Evolutionary conservation across 2,329 filamentous ascomycete species (phyloP).

Genomic region (Amphichorda felina): DNA sequence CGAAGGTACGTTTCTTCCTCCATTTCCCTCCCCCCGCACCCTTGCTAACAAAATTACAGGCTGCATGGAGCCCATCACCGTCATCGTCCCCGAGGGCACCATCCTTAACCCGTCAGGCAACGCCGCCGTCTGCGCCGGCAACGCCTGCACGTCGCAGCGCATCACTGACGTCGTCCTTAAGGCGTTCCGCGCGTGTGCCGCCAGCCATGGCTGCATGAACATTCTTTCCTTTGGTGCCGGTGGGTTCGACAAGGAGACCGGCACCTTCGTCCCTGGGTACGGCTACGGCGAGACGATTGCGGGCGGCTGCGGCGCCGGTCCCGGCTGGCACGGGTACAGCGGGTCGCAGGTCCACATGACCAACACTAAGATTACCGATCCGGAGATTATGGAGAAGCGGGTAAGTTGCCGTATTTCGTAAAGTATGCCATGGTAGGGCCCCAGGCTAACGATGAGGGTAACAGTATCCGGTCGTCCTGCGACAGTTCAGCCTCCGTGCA

Average conservation of each 20-base stretch:
- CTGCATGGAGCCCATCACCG: conserved; percentile 34
- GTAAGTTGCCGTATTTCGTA: too few relatives aligned
- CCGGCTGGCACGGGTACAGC: conserved; percentile 59
- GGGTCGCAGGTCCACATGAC: conserved; percentile 75
- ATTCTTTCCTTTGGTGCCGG: conserved; percentile 72
- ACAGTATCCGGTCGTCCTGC: conserved; percentile 38
- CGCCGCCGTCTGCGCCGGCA: conserved; percentile 11
- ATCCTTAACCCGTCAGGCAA: conserved; percentile 61
- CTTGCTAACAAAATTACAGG: too few relatives aligned
- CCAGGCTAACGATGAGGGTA: too few relatives aligned
- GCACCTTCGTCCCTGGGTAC: conserved; percentile 38
- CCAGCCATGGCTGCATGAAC: conserved; percentile 69
- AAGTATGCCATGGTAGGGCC: too few relatives aligned
- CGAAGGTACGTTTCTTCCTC: too few relatives aligned
- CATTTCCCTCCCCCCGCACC: too few relatives aligned
- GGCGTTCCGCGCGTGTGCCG: conserved; percentile 63
- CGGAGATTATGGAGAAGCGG: conserved; percentile 67
- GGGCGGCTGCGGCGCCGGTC: conserved; percentile 60
- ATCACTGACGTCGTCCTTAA: conserved; percentile 57
- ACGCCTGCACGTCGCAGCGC: conserved; percentile 22
- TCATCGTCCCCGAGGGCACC: conserved; percentile 58
- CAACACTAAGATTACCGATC: conserved; percentile 69
- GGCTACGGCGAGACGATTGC: conserved; percentile 79
- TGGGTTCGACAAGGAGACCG: conserved; percentile 13
- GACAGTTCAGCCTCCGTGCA: conserved; percentile 51